Conservation (phyloP, 2,329 filamentous ascomycete species). For the Trichoderma atroviride region DNA sequence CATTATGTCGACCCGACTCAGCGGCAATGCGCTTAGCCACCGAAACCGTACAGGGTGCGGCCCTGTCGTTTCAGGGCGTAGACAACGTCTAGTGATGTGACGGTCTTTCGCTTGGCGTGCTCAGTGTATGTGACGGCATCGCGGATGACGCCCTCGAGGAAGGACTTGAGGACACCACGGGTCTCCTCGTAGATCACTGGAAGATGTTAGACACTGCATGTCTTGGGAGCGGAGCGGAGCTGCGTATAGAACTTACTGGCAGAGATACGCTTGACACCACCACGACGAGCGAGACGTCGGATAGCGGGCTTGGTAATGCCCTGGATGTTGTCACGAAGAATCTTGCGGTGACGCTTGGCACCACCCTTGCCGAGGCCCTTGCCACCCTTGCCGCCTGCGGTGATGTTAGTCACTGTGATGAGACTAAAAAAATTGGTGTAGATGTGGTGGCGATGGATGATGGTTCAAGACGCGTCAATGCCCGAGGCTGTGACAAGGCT, state of each 20-base stretch:
- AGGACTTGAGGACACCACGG: slow-evolving; percentile 75
- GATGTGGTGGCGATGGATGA: neutral
- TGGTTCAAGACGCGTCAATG: slow-evolving; percentile 15
- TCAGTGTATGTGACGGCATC: slow-evolving; percentile 78
- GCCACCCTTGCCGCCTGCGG: slow-evolving; percentile 85
- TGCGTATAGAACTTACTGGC: slow-evolving; percentile 67
- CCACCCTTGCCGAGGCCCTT: slow-evolving; percentile 98
- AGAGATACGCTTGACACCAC: slow-evolving; percentile 99
- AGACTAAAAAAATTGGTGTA: neutral
- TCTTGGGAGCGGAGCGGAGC: no score
- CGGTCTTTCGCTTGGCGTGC: slow-evolving; percentile 81
- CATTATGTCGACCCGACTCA: slow-evolving; percentile 22
- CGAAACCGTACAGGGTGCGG: slow-evolving; percentile 84
- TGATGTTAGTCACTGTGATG: slow-evolving; percentile 45
- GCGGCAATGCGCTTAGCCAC: slow-evolving; percentile 63
- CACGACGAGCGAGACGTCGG: slow-evolving; percentile 97
- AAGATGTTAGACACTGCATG: neutral
- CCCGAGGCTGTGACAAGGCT: slow-evolving; percentile 1
- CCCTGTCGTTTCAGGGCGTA: slow-evolving; percentile 71
- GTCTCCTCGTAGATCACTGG: slow-evolving; percentile 78
- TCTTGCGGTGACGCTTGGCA: slow-evolving; percentile 99
- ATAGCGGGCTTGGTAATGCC: slow-evolving; percentile 99
- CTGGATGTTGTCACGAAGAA: slow-evolving; percentile 99
- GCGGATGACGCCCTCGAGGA: slow-evolving; percentile 76
- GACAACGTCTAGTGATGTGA: slow-evolving; percentile 70